These are phyloP conservation scores for Wickerhamiella qilinensis DNA, from an alignment of 805 yeast species.

Conservation along the genomic window DNA sequence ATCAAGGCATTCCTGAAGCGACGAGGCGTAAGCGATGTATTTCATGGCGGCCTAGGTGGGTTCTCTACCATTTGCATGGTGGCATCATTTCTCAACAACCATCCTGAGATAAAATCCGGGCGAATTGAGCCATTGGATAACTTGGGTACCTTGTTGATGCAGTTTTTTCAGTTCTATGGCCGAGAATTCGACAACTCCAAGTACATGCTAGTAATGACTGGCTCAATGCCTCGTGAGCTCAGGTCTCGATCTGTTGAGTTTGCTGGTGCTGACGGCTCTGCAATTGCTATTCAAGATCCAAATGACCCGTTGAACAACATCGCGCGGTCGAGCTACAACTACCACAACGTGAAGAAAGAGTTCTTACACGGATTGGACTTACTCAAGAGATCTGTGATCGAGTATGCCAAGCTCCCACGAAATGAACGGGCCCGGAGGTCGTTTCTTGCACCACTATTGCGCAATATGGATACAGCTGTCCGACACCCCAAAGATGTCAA, in stretches of 20 bases:
- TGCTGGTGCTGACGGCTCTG: neutral
- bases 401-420: neutral
- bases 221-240: conserved; percentile 25
- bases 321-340: conserved; percentile 68
- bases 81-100: conserved; percentile 59
- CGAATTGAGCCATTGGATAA: conserved; percentile 56
- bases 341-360: conserved; percentile 64
- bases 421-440: conserved; percentile 6
- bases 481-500: neutral
- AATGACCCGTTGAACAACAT: conserved; percentile 71
- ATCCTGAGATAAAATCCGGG: conserved; percentile 57
- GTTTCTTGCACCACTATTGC: conserved; percentile 4
- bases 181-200: conserved; percentile 72
- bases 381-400: conserved; percentile 8
- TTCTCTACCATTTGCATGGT: conserved; percentile 81
- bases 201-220: conserved; percentile 52
- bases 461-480: neutral
- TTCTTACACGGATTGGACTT: conserved; percentile 25
- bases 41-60: conserved; percentile 90
- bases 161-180: conserved; percentile 87
- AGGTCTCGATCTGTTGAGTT: neutral
- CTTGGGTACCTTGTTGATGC: conserved; percentile 72
- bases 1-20: conserved; percentile 74
- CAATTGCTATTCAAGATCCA: conserved; percentile 66
- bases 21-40: conserved; percentile 69